These are phyloP conservation scores for Limnomonas spitsbergensis DNA, from an alignment of 139 green algal species.

Conservation along the genomic window DNA sequence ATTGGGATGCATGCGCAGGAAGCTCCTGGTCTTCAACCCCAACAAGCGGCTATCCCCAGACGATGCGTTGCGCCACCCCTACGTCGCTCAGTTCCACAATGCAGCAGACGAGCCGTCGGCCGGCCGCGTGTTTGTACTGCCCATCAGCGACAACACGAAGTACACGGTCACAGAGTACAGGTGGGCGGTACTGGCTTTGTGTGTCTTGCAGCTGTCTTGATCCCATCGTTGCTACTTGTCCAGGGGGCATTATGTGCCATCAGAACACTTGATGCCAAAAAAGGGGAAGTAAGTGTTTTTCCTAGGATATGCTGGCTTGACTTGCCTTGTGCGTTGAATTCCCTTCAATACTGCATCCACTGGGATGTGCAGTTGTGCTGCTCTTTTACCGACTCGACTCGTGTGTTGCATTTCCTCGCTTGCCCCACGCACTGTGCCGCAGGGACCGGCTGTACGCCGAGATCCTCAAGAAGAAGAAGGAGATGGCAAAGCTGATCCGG, in stretches of 20 bases:
- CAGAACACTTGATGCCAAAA: background rate
- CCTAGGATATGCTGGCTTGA: too few species aligned
- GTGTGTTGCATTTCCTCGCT: conserved; percentile 1
- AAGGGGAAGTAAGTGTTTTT: too few species aligned
- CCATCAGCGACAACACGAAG: conserved; percentile 95
- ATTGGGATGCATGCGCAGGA: too few species aligned
- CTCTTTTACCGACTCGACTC: background rate
- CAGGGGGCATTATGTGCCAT: background rate
- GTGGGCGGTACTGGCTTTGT: too few species aligned
- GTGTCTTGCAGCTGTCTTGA: background rate
- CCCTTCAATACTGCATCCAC: too few species aligned
- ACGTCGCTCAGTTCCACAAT: conserved; percentile 92
- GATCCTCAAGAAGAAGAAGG: conserved; percentile 85
- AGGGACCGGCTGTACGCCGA: conserved; percentile 83
- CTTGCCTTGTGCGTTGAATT: too few species aligned
- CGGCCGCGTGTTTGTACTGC: conserved; percentile 74
- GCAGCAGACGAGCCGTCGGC: conserved; percentile 74
- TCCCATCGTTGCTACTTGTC: background rate
- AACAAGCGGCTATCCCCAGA: conserved; percentile 83
- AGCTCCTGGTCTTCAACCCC: conserved; percentile 60
- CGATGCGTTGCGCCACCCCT: conserved; percentile 89
- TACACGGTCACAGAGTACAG: conserved; percentile 60
- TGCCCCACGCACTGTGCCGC: too few species aligned
- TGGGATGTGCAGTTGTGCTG: too few species aligned
- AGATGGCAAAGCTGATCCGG: conserved; percentile 60